A percentile compares a stretch with the other conserved stretches of the same genome.
phyloP scores from a whole-genome alignment of 257 asterid genomes.

The Nicotiana knightiana region DNA sequence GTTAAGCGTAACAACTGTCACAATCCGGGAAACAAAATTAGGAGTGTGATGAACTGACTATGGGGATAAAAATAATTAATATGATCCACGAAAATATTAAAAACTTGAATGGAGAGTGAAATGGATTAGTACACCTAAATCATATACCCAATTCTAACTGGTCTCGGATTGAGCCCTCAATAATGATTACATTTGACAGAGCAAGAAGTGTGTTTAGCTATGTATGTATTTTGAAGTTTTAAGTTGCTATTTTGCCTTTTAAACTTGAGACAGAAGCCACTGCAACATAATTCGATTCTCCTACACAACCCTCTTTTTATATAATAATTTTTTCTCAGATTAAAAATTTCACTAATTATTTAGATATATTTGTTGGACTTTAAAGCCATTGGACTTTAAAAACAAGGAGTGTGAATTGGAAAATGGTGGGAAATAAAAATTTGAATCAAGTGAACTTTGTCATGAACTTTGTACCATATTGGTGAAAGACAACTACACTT shows the following conservation, averaged over 20 bases:
- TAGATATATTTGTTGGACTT: too few relatives aligned
- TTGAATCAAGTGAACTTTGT: too few relatives aligned
- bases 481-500: too few relatives aligned
- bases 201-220: neutral
- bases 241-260: neutral
- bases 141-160: neutral
- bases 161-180: neutral
- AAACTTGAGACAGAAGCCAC: neutral
- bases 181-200: neutral
- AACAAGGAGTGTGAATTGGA: too few relatives aligned
- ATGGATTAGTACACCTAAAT: neutral
- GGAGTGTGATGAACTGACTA: neutral
- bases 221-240: neutral
- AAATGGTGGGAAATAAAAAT: too few relatives aligned
- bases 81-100: neutral
- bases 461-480: too few relatives aligned
- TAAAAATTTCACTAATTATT: too few relatives aligned
- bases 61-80: neutral
- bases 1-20: neutral
- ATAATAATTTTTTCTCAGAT: neutral
- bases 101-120: neutral
- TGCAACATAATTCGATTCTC: conserved; percentile 2
- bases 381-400: too few relatives aligned
- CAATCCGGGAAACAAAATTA: neutral
- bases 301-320: neutral